Conservation (phyloP, 495 filamentous ascomycete species). For the Penicillium argentinense region DNA sequence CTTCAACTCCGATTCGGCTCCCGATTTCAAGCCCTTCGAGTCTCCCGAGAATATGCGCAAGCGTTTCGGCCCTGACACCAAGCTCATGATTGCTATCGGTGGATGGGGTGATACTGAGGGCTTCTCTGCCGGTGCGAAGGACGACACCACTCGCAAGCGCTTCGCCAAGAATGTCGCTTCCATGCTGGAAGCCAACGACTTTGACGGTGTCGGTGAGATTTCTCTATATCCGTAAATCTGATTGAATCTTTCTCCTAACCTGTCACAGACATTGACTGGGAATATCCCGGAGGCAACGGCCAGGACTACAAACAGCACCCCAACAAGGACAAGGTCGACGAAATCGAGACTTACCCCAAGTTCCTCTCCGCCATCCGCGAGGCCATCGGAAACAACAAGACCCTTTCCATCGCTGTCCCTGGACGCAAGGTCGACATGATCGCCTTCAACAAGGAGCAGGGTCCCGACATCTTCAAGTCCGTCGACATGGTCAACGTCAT, state of each 20-base stretch:
- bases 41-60: conserved; percentile 54
- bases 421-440: conserved; percentile 70
- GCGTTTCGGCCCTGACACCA: conserved; percentile 58
- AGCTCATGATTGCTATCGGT: conserved; percentile 69
- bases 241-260: too few species aligned
- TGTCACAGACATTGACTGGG: conserved; percentile 70
- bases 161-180: conserved; percentile 65
- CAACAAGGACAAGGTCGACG: conserved; percentile 59
- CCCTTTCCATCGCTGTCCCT: conserved; percentile 71
- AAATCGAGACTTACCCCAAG: conserved; percentile 64
- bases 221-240: too few species aligned
- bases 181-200: conserved; percentile 61
- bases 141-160: conserved; percentile 46
- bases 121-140: conserved; percentile 58
- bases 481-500: conserved; percentile 79
- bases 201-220: conserved; percentile 55
- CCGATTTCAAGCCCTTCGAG: conserved; percentile 59
- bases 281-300: conserved; percentile 79
- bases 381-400: conserved; percentile 58
- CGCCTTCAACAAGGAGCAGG: conserved; percentile 62
- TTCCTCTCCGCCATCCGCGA: conserved; percentile 60
- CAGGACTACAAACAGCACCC: conserved; percentile 69
- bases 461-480: conserved; percentile 61
- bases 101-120: conserved; percentile 71
- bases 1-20: conserved; percentile 55